Evolutionary conservation across 2,329 filamentous ascomycete genomes (phyloP), one percentile per base, ranked within the genome.

Genomic region (Emergomyces orientalis): DNA sequence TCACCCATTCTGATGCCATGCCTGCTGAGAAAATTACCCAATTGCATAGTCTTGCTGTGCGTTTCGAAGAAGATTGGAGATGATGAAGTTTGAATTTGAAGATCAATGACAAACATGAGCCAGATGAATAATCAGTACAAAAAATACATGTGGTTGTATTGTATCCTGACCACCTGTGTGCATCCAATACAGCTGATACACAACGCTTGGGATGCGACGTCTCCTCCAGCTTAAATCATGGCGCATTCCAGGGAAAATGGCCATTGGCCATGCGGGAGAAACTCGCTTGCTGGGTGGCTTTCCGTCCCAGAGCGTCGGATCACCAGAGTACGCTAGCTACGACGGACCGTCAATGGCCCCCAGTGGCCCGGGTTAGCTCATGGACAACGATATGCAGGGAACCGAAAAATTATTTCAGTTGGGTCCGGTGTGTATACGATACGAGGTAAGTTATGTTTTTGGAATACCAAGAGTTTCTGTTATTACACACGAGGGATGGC

Each of bases 231-330:
- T 39, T 13, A 47, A 59, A n/a, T 4, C 25, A 6, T 59, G 39
- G 56, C 25, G 7, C 9, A 27, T 66, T 19, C 65, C 71, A n/a
- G 1, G n/a, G n/a, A 2, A 34, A 22, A 7, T 27, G 61, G 55
- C 72, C 61, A 76, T 25, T 43, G 74, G 74, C 56, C 25, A 39
- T 43, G n/a, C n/a, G 8, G 22, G 39, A 25, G 22, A 11, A 45
- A 34, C 37, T 59, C 37, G 37, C 56, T 59, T 59, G 56, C 22
- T 6, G 9, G 13, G 25, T 45, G 56, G 56, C 56, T 59, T 59
- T 34, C 39, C 25, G 56, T 59, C 56, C 56, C 56, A 59, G 39
- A 27, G 37, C 39, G 37, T 59, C 41, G 56, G 56, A 59, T 30
- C 56, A 34, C 56, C 56, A 59, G 27, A n/a, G 6, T n/a, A 32